Evolutionary conservation across 2,329 filamentous ascomycete species (phyloP).

Genomic region (Boeremia exigua): DNA sequence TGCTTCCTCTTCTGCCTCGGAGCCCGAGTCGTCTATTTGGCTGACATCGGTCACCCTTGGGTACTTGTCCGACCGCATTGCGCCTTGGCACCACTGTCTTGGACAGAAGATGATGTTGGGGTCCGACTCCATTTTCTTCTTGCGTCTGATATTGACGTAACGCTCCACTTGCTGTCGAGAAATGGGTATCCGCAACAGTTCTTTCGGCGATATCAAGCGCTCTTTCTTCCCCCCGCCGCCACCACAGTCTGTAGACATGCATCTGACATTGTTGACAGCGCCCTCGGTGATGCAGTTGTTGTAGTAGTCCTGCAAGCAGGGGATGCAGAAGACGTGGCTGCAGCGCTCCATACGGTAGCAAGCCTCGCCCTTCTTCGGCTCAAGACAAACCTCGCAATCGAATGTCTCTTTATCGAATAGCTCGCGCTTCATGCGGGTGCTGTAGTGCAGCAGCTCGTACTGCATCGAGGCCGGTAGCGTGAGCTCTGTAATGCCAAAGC

Average conservation of each 20-base stretch:
- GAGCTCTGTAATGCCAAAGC: slow-evolving; percentile 60
- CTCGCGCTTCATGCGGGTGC: slow-evolving; percentile 73
- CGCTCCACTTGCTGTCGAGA: slow-evolving; percentile 75
- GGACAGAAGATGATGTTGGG: slow-evolving; percentile 93
- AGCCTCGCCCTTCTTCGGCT: slow-evolving; percentile 83
- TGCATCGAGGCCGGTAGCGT: slow-evolving; percentile 61
- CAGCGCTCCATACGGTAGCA: slow-evolving; percentile 87
- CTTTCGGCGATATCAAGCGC: slow-evolving; percentile 77
- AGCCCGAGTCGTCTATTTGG: slow-evolving; percentile 49
- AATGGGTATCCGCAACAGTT: slow-evolving; percentile 66
- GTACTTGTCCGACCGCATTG: slow-evolving; percentile 67
- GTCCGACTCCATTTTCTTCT: slow-evolving; percentile 89
- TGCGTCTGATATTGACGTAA: slow-evolving; percentile 89
- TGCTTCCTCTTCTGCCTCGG: slow-evolving; percentile 42
- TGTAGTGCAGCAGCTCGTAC: slow-evolving; percentile 77
- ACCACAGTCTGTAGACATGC: slow-evolving; percentile 79
- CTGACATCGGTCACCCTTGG: slow-evolving; percentile 53
- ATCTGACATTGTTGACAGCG: slow-evolving; percentile 78
- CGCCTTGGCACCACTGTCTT: slow-evolving; percentile 88
- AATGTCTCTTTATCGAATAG: slow-evolving; percentile 86
- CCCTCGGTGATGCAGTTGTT: slow-evolving; percentile 86
- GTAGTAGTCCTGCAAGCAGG: slow-evolving; percentile 91
- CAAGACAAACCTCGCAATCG: slow-evolving; percentile 85
- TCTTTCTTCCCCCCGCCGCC: slow-evolving; percentile 52
- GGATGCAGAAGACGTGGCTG: slow-evolving; percentile 86